Conservation (phyloP, 129 eudicot genomes). For the Escallonia herrerae region DNA sequence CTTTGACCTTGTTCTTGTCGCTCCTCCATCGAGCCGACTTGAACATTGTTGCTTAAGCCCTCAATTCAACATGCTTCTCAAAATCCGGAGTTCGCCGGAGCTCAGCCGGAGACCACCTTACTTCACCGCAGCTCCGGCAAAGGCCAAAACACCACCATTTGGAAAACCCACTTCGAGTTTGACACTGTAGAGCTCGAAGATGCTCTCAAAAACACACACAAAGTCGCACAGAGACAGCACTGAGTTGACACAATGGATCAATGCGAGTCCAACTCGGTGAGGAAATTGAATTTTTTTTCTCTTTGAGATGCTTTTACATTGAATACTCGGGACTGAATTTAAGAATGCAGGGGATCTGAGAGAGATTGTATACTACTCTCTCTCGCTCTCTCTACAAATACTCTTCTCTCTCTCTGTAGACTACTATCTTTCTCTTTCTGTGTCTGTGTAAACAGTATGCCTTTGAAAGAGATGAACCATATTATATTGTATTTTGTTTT, state of each 20-base stretch:
- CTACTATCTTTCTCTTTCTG: conserved; percentile 5
- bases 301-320: conserved; percentile 5
- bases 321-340: conserved; percentile 43
- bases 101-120: background rate
- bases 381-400: background rate
- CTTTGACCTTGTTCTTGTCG: conserved; percentile 88
- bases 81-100: conserved; percentile 16
- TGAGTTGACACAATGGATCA: conserved; percentile 2
- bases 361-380: background rate
- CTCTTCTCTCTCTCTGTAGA: conserved; percentile 7
- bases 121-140: conserved; percentile 63
- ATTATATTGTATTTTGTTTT: background rate
- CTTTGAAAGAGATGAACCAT: conserved; percentile 17
- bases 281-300: background rate
- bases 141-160: conserved; percentile 29
- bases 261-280: conserved; percentile 25
- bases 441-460: too few species aligned
- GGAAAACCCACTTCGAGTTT: conserved; percentile 22
- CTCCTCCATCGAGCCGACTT: conserved; percentile 86
- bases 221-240: background rate
- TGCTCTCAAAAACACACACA: background rate
- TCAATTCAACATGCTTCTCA: conserved; percentile 18
- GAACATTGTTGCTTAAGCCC: conserved; percentile 44
- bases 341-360: conserved; percentile 40
- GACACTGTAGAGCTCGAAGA: conserved; percentile 8